These are phyloP conservation scores for Aureobasidium sp. DNA, from an alignment of 2,329 filamentous ascomycete species.

Conservation along the genomic window DNA sequence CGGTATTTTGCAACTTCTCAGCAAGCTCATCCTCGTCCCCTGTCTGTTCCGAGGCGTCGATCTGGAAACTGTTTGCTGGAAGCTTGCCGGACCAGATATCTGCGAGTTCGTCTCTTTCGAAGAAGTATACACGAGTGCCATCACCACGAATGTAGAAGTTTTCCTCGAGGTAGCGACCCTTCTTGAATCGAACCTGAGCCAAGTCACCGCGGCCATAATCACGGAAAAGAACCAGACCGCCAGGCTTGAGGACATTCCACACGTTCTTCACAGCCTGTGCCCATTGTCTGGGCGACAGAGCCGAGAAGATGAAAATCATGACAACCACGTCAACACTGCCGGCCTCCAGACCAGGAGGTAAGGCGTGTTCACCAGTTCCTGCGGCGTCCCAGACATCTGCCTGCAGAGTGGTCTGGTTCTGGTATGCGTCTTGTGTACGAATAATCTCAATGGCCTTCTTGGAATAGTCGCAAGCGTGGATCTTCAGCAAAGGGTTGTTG, in stretches of 20 bases:
- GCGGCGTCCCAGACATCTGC: constrained; percentile 95
- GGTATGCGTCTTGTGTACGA: constrained; percentile 69
- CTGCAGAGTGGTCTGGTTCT: constrained; percentile 56
- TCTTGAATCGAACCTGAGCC: constrained; percentile 94
- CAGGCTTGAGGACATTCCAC: constrained; percentile 75
- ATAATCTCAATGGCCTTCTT: constrained; percentile 94
- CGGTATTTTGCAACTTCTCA: constrained; percentile 17
- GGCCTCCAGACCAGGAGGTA: constrained; percentile 71
- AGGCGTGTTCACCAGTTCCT: constrained; percentile 39
- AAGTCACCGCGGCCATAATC: constrained; percentile 95
- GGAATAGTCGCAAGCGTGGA: constrained; percentile 95
- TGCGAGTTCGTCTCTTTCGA: constrained; percentile 75
- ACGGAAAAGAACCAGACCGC: constrained; percentile 88
- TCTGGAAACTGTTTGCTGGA: constrained; percentile 25
- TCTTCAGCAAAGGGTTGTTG: constrained; percentile 69
- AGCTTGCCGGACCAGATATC: constrained; percentile 62
- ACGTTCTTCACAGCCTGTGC: constrained; percentile 73
- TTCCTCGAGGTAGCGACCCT: constrained; percentile 85
- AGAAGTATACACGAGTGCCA: constrained; percentile 95
- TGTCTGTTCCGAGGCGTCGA: constrained; percentile 21
- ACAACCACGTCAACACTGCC: constrained; percentile 85
- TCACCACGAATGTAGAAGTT: constrained; percentile 97
- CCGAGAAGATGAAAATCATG: constrained; percentile 96
- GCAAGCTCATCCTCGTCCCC: constrained; percentile 18
- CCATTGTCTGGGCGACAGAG: constrained; percentile 81